phyloP scores from a whole-genome alignment of 345 rosid species.

The Lumnitzera littorea region DNA sequence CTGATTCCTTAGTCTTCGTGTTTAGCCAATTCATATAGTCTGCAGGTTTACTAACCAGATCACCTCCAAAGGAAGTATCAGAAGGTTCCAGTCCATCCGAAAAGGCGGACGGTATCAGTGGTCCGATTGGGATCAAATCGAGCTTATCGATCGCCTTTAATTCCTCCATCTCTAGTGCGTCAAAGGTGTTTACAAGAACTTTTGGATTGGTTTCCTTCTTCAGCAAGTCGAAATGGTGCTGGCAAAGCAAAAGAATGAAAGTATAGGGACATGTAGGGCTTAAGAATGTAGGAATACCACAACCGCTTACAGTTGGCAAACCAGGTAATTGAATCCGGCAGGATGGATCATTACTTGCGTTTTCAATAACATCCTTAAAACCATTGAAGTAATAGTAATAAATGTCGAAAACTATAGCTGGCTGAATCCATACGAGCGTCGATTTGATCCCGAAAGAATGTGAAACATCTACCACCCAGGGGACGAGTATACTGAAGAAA shows the following conservation, averaged over 20 bases:
- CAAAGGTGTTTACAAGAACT: conserved; percentile 43
- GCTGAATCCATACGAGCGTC: conserved; percentile 47
- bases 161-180: conserved; percentile 42
- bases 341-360: conserved; percentile 9
- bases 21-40: conserved; percentile 27
- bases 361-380: conserved; percentile 13
- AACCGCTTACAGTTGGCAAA: conserved; percentile 22
- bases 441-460: conserved; percentile 28
- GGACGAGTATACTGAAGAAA: conserved; percentile 37
- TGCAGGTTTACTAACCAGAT: conserved; percentile 18
- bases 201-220: conserved; percentile 25
- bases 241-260: background rate
- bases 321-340: conserved; percentile 28
- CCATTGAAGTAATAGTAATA: conserved; percentile 44
- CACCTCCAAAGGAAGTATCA: conserved; percentile 18
- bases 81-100: conserved; percentile 9
- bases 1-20: conserved; percentile 22
- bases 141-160: conserved; percentile 15
- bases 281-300: conserved; percentile 46
- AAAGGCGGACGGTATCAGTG: conserved; percentile 28
- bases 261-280: conserved; percentile 14
- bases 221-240: conserved; percentile 27
- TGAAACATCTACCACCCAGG: conserved; percentile 42
- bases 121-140: conserved; percentile 33
- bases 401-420: conserved; percentile 43